A percentile compares a stretch with the other conserved stretches of the same genome.
phyloP scores from a whole-genome alignment of 768 basidiomycete species.

The Mrakia blollopis region DNA sequence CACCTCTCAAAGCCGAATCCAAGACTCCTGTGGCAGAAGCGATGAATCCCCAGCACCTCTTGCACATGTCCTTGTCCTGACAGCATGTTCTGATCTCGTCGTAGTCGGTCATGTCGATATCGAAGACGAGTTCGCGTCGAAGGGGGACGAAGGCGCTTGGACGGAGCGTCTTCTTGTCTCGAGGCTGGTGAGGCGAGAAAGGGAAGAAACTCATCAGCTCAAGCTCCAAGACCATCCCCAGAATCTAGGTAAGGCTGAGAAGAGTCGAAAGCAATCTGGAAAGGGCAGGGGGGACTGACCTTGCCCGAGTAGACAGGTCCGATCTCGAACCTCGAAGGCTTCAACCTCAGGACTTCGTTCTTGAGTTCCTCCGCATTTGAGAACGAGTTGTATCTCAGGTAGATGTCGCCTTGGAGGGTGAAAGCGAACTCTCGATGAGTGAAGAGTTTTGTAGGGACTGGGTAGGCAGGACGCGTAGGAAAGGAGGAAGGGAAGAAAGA shows the following conservation, averaged over 20 bases:
- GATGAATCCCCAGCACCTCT: slow-evolving; percentile 91
- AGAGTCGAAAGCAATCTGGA: neutral
- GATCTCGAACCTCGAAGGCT: slow-evolving; percentile 92
- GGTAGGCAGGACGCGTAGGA: neutral
- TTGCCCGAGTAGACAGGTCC: slow-evolving; percentile 85
- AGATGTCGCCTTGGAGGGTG: slow-evolving; percentile 82
- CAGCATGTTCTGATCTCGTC: slow-evolving; percentile 94
- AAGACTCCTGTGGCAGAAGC: slow-evolving; percentile 83
- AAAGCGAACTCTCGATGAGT: slow-evolving; percentile 95
- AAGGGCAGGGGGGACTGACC: slow-evolving; percentile 52
- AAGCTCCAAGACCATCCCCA: neutral
- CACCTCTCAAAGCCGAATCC: slow-evolving; percentile 64
- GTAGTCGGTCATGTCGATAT: slow-evolving; percentile 99
- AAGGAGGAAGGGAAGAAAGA: neutral
- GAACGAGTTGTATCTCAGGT: slow-evolving; percentile 93
- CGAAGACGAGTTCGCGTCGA: slow-evolving; percentile 90
- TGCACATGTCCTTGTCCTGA: slow-evolving; percentile 82
- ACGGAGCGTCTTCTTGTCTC: slow-evolving; percentile 77
- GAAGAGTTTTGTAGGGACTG: slow-evolving; percentile 65
- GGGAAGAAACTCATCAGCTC: neutral
- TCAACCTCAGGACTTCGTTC: slow-evolving; percentile 74
- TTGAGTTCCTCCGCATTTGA: slow-evolving; percentile 79
- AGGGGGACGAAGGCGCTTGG: slow-evolving; percentile 64
- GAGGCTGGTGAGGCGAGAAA: slow-evolving; percentile 54
- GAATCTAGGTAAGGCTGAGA: neutral